Conservation (phyloP, 768 basidiomycete species). For the Boletus fagicola region DNA sequence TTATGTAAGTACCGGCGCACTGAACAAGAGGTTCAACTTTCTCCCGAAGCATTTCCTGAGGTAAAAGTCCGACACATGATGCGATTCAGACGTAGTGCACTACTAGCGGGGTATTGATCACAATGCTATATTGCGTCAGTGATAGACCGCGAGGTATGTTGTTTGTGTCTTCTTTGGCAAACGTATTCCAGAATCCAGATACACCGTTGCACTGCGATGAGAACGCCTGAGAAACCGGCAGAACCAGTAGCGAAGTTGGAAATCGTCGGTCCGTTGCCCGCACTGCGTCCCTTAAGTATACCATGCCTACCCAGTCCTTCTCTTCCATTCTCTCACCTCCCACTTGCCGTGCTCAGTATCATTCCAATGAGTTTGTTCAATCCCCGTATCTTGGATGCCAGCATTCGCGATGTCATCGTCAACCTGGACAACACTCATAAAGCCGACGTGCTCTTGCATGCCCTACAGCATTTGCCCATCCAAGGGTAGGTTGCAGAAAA, state of each 20-base stretch:
- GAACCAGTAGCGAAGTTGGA: slow-evolving; percentile 9
- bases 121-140: neutral
- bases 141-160: neutral
- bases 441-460: slow-evolving; percentile 69
- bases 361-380: slow-evolving; percentile 63
- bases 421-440: slow-evolving; percentile 64
- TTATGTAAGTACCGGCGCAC: no score
- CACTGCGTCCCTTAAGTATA: slow-evolving; percentile 12
- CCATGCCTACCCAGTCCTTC: neutral
- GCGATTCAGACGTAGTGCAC: neutral
- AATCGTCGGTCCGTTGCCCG: slow-evolving; percentile 17
- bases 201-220: neutral
- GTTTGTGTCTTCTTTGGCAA: neutral
- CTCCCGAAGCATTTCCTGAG: neutral
- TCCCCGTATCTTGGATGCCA: slow-evolving; percentile 73
- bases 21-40: neutral
- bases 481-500: slow-evolving; percentile 50
- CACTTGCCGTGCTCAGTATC: neutral
- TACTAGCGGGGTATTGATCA: neutral
- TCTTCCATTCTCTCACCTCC: neutral
- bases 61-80: neutral
- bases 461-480: slow-evolving; percentile 76
- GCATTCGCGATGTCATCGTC: slow-evolving; percentile 64
- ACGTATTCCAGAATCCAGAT: neutral
- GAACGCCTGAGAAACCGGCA: slow-evolving; percentile 11